phyloP scores from a whole-genome alignment of 164 flowering plant species.

The Platanus orientalis region DNA sequence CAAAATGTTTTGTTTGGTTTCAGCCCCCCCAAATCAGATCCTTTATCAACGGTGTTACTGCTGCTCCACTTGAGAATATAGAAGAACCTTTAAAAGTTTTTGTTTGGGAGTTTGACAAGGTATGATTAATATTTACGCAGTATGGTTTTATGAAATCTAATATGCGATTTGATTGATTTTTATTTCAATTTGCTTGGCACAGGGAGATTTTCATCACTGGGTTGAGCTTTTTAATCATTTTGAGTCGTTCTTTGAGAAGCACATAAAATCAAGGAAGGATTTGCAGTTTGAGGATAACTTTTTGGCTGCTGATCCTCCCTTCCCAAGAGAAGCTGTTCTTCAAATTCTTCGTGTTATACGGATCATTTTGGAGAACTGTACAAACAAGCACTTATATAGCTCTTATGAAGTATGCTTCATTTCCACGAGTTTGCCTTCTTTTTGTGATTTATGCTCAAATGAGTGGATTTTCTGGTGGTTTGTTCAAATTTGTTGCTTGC shows the following conservation, averaged over 20 bases:
- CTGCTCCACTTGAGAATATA: slow-evolving; percentile 76
- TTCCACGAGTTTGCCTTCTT: not conserved
- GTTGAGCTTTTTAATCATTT: slow-evolving; percentile 89
- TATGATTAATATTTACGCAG: slow-evolving; percentile 12
- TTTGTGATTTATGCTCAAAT: not conserved
- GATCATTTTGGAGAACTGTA: slow-evolving; percentile 84
- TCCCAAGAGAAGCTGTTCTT: slow-evolving; percentile 80
- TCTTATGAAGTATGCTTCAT: slow-evolving; percentile 65
- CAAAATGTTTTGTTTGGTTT: slow-evolving; percentile 5
- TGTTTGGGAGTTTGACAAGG: slow-evolving; percentile 93
- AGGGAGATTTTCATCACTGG: slow-evolving; percentile 99
- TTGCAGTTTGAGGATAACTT: slow-evolving; percentile 70
- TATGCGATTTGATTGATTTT: slow-evolving; percentile 7
- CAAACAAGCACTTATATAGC: slow-evolving; percentile 82
- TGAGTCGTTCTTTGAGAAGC: slow-evolving; percentile 87
- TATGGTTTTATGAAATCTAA: slow-evolving; percentile 1
- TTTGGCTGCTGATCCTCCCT: slow-evolving; percentile 75
- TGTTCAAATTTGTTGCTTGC: not conserved
- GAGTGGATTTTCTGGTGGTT: no score
- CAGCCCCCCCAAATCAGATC: slow-evolving; percentile 91
- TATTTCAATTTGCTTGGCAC: slow-evolving; percentile 19
- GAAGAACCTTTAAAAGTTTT: slow-evolving; percentile 66
- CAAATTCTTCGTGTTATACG: slow-evolving; percentile 84
- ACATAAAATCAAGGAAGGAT: slow-evolving; percentile 77
- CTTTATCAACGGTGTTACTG: slow-evolving; percentile 61